Evolutionary conservation across 78 protist genomes (phyloP), one percentile per base, ranked within the genome.

Genomic region (Dictyostelium intermedium): DNA sequence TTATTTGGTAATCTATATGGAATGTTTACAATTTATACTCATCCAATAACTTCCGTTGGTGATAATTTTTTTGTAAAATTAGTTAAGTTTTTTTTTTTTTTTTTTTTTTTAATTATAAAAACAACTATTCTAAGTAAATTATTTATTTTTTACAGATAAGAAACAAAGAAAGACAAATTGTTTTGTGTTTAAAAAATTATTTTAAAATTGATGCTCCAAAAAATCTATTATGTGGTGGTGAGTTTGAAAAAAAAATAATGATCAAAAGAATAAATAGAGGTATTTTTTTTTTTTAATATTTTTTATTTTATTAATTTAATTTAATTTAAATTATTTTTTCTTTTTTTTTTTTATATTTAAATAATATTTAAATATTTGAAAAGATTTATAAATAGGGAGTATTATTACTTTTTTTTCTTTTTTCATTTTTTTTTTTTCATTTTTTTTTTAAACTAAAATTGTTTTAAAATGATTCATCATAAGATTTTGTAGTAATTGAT

Each of bases 1-100:
- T 23, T 89, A 20, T 89, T 89, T 89, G 93, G 93, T 34, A 89
- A 89, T 69, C 82, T 89, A 13, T 89, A 89, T 80, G 93, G 93
- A 10, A 89, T 89, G 93, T 27, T 89, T 18, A 89, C 93, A 20
- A 89, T 89, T 34, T 89, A 43, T 70, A 89, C 86, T 0, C 7
- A 47, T 1, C 93, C 93, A 7, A 89, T 89, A 0, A 89, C 93
- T 25, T 80, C 83, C 20, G 25, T 43, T 30, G 93, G 93, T 66
- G 93, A 89, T 80, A 89, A 89, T 80, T 18, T 25, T 43, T n/a
- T 80, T 61, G 93, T 89, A 47, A 89, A 89, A 80, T 63, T 89
- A 43, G 93, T 89, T n/a, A 89, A 53, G 20, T 81, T 30, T 23
- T 69, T 69, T 9, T 72, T 34, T 25, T 70, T 70, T 13, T 70